Percentiles rank a stretch among this genome's conserved stretches.
These are phyloP conservation scores for Phaeosphaeriaceae sp. DNA, from an alignment of 2,329 filamentous ascomycete species.

Conservation along the genomic window DNA sequence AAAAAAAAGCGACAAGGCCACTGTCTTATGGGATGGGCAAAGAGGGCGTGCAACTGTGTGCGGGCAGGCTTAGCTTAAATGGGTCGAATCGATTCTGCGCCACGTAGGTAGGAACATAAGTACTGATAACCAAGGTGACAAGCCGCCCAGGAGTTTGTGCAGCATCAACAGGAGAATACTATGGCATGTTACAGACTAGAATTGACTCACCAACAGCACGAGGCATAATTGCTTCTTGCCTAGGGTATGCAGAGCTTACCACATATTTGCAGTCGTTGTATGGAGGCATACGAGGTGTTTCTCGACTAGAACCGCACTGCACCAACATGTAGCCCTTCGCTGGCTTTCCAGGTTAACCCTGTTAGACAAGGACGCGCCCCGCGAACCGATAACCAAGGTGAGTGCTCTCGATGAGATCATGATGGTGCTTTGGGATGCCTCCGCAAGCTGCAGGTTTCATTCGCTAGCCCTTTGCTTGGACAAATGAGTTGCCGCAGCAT, in stretches of 20 bases:
- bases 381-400: background rate
- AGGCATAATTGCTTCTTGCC: background rate
- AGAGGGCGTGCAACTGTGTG: constrained; percentile 3
- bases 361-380: background rate
- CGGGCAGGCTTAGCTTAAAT: background rate
- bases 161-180: background rate
- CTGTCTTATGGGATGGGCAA: constrained; percentile 1
- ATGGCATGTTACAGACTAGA: background rate
- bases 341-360: background rate
- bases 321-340: too few relatives aligned
- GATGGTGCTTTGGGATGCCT: too few relatives aligned
- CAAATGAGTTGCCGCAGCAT: too few relatives aligned
- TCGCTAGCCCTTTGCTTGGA: too few relatives aligned
- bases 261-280: background rate
- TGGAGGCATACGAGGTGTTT: too few relatives aligned
- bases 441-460: too few relatives aligned
- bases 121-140: constrained; percentile 4
- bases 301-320: too few relatives aligned
- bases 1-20: constrained; percentile 3
- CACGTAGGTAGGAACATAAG: background rate
- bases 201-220: background rate
- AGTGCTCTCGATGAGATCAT: background rate
- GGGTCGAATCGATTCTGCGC: constrained; percentile 1
- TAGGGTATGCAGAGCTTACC: background rate
- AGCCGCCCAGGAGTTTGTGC: background rate